Percentiles rank a stretch among this genome's conserved stretches.
Evolutionary conservation across 1,139 yeast species (phyloP).

Genomic region (Debaryomyces fabryi): DNA sequence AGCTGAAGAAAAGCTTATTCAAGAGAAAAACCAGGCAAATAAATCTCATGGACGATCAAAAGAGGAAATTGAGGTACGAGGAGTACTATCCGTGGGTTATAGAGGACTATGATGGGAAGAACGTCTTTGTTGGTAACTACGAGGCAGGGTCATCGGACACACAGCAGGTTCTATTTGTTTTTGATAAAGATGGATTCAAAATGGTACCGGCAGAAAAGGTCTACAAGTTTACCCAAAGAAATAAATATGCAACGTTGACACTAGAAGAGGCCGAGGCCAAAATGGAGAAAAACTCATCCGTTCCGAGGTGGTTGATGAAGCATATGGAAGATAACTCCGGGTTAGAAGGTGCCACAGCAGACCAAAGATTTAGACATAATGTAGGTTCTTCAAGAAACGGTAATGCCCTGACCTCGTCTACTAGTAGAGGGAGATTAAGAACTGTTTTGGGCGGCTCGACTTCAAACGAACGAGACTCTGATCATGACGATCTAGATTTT

Average conservation of each 20-base stretch:
- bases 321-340: slow-evolving; percentile 69
- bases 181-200: slow-evolving; percentile 86
- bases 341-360: slow-evolving; percentile 48
- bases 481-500: slow-evolving; percentile 89
- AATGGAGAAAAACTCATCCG: slow-evolving; percentile 79
- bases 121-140: slow-evolving; percentile 94
- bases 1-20: slow-evolving; percentile 60
- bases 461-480: slow-evolving; percentile 65
- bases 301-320: slow-evolving; percentile 96
- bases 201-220: slow-evolving; percentile 95
- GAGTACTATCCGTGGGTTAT: slow-evolving; percentile 98
- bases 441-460: slow-evolving; percentile 57
- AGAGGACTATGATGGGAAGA: slow-evolving; percentile 92
- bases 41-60: slow-evolving; percentile 75
- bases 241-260: slow-evolving; percentile 89
- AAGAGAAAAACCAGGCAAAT: slow-evolving; percentile 87
- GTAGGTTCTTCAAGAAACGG: slow-evolving; percentile 24
- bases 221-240: slow-evolving; percentile 90
- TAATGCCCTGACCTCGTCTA: slow-evolving; percentile 11
- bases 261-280: slow-evolving; percentile 95
- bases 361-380: slow-evolving; percentile 47
- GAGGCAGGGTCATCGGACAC: slow-evolving; percentile 93
- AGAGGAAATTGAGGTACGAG: slow-evolving; percentile 83
- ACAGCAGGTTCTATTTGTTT: slow-evolving; percentile 76
- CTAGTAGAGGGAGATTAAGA: slow-evolving; percentile 44